Conservation (phyloP, 1,284 basidiomycete genomes). For the Melampsora larici-populina region DNA sequence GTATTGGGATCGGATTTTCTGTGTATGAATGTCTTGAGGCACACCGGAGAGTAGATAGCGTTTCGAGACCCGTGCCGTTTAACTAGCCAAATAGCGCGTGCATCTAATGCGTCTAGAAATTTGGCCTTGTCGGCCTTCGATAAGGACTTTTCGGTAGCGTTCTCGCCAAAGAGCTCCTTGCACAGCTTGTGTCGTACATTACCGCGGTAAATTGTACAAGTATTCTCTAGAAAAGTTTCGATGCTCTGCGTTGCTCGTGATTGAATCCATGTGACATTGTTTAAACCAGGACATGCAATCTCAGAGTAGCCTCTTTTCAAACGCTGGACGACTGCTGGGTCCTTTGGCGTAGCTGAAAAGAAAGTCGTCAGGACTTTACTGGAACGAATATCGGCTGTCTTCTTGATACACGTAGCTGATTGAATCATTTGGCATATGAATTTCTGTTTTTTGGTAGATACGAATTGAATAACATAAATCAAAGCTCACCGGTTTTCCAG, state of each 20-base stretch:
- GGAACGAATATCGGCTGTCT: no score
- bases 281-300: conserved; percentile 3
- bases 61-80: neutral
- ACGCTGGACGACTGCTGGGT: no score
- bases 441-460: no score
- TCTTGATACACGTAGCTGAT: no score
- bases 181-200: conserved; percentile 3
- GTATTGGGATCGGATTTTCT: neutral
- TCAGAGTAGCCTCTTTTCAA: no score
- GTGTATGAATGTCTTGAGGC: neutral
- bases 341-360: no score
- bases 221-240: neutral
- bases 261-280: conserved; percentile 1
- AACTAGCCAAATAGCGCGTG: conserved; percentile 2
- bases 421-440: no score
- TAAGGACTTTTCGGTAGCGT: neutral
- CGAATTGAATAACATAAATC: no score
- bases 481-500: no score
- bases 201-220: neutral
- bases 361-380: no score
- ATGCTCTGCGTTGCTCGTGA: neutral
- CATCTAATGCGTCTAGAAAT: conserved; percentile 2
- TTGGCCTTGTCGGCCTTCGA: neutral
- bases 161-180: neutral
- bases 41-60: conserved; percentile 6